Evolutionary conservation across 164 flowering plant species (phyloP), one percentile per base, ranked within the genome.

Genomic region (Kalanchoe fedtschenkoi): DNA sequence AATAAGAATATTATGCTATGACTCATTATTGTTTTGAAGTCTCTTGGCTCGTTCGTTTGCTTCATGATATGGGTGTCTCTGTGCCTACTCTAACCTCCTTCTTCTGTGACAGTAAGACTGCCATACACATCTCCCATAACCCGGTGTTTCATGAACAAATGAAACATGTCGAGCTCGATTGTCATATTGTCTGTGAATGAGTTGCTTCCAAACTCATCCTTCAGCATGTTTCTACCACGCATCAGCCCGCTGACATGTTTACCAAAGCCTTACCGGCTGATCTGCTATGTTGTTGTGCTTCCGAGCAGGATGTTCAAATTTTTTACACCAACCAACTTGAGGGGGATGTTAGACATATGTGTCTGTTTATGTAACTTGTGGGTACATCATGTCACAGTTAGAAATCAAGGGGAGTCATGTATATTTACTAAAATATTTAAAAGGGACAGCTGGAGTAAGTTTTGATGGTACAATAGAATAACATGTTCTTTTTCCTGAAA

Each of bases 91-190:
- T 2, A 55, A 24, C 8, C 59, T 5, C 15, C 7, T 55, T 5
- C n/a, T 1, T 32, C n/a, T 58, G 61, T 32, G 41, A 58, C 19
- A 58, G 34, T 34, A 34, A 58, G 24, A 16, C 24, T 26, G 41
- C 61, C 4, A 5, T 58, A 2, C 39, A 58, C 33, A 34, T 58
- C 5, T 5, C 61, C 6, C 26, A 32, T 17, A 58, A 58, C 19
- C 59, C 59, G 34, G 34, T 55, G 16, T 55, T 55, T 28, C 32
- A 55, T 28, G 59, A 55, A 16, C 59, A 33, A 2, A 55, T 33
- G 24, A 55, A 55, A 11, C 59, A 55, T 55, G 30, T 55, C 4
- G 59, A 55, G 28, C 11, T 55, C 11, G 59, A 55, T 33, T 55
- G 59, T 28, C 59, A 55, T 13, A 5, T 26, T 11, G 34, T 55